phyloP scores from a whole-genome alignment of 306 rosid genomes.

The Aeschynomene evenia region DNA sequence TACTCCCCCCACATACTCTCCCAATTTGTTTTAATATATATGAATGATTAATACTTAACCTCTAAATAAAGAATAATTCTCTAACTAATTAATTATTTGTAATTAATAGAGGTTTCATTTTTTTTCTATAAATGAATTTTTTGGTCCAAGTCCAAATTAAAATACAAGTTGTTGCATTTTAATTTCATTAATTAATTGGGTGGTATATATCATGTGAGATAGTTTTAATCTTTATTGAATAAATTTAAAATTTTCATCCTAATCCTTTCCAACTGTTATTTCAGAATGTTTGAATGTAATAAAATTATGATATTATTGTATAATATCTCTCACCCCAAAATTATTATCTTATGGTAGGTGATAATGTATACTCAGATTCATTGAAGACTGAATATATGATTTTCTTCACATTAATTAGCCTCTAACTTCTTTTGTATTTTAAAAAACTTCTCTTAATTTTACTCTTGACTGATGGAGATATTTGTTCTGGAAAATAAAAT shows the following conservation, averaged over 20 bases:
- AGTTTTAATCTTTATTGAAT: background rate
- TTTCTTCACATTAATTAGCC: background rate
- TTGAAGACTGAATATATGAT: too few species aligned
- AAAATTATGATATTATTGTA: background rate
- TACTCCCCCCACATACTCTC: background rate
- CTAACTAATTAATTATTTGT: background rate
- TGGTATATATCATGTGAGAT: background rate
- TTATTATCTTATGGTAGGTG: background rate
- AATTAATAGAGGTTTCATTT: background rate
- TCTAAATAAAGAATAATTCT: too few species aligned
- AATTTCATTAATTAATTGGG: too few species aligned
- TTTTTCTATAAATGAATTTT: too few species aligned
- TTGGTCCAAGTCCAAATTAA: background rate
- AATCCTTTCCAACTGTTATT: background rate
- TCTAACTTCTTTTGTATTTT: background rate
- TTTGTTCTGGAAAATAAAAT: background rate
- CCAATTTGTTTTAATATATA: too few species aligned
- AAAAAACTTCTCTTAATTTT: background rate
- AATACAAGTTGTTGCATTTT: background rate
- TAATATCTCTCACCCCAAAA: background rate
- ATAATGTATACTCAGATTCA: too few species aligned
- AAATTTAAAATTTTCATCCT: background rate
- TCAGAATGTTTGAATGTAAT: background rate
- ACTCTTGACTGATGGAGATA: background rate
- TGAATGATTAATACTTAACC: too few species aligned